Base-by-base conservation (phyloP, 202 grass and related monocot species). In the Eragrostis tef region DNA sequence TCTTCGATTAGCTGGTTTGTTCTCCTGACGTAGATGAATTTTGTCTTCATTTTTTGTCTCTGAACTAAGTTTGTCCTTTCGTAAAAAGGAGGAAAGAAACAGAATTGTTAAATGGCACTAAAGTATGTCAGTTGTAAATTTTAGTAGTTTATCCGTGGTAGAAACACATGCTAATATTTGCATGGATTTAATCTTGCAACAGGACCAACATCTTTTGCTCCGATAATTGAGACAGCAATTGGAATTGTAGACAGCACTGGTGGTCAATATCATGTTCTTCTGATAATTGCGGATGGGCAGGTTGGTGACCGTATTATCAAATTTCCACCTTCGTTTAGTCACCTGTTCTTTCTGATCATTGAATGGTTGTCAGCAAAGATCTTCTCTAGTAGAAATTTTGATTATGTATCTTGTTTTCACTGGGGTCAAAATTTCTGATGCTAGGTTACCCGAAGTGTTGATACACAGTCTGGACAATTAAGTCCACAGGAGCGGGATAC, bases 271-370 rank as follows among this genome's bases (percentile, higher is more conserved):
- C 96, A 99, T 90, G 96, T 99, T 90, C 93, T 99, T 90, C 83
- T 99, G 60, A 99, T 99, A 85, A 99, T 99, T 79, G 96, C 96
- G 12, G 96, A 99, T 86, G 96, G 96, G 45, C 96, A 99, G 91
- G 94, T 92, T 45, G 8, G 78, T 27, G 2, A 21, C 64, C 19
- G 17, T 54, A 81, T 71, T 70, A 52, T 15, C 57, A 78, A 14
- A 14, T 80, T 86, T 58, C 68, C 9, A 1, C 17, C 26, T 17
- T 86, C 82, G 15, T 58, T 63, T 21, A 27, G 16, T 53, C 27
- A 17, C 19, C 39, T 85, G 50, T 45, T 86, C 7, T 44, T 51
- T 67, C n/a, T 63, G 15, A 73, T 20, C n/a, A 59, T 72, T 75
- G 20, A 75, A 46, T 82, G 66, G 41, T 50, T 74, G 3, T 71